Percentiles rank a stretch among this genome's conserved stretches.
Evolutionary conservation across 768 basidiomycete genomes (phyloP).

Genomic region (Russula sp.): DNA sequence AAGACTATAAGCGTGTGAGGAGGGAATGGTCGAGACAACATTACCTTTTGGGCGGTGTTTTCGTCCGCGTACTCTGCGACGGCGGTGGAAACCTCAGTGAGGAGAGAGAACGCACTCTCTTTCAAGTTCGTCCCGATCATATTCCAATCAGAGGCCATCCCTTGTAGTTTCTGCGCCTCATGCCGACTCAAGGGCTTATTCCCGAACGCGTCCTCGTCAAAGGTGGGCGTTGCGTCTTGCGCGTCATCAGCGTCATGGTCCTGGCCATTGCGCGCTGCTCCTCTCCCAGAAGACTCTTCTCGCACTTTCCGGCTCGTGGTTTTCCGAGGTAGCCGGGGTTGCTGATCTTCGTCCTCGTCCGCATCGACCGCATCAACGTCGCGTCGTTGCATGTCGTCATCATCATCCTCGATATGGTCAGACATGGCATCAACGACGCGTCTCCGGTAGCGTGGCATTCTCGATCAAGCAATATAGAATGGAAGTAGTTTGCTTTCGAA

Average conservation of each 20-base stretch:
- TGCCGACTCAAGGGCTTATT: constrained; percentile 60
- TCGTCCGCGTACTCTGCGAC: constrained; percentile 59
- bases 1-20: neutral
- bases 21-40: neutral
- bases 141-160: constrained; percentile 59
- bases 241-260: constrained; percentile 33
- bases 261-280: constrained; percentile 17
- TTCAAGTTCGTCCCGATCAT: constrained; percentile 46
- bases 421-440: constrained; percentile 44
- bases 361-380: constrained; percentile 38
- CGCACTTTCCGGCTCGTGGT: constrained; percentile 22
- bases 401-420: constrained; percentile 53
- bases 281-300: neutral
- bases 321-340: constrained; percentile 33
- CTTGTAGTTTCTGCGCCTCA: constrained; percentile 48
- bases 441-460: constrained; percentile 38
- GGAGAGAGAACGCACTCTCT: constrained; percentile 37
- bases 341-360: constrained; percentile 34
- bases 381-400: constrained; percentile 32
- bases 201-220: constrained; percentile 55
- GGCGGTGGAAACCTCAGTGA: constrained; percentile 48
- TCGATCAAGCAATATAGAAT: constrained; percentile 13
- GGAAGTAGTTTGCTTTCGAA: neutral
- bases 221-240: constrained; percentile 29
- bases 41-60: constrained; percentile 48